Evolutionary conservation across 176 grass and related monocot genomes (phyloP).

Genomic region (Areca catechu): DNA sequence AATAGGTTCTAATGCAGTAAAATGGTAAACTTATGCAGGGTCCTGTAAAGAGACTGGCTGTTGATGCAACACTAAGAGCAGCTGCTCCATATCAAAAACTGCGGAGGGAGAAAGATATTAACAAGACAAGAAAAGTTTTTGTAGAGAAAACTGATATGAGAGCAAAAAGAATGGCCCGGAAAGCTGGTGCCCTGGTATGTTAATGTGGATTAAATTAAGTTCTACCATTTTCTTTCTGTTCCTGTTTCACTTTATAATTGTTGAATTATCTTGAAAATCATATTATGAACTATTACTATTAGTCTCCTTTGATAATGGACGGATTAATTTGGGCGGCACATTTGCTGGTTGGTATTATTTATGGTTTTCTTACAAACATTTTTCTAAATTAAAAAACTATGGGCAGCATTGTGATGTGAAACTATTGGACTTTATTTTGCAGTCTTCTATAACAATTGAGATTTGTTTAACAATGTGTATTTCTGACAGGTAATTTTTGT

Average conservation of each 20-base stretch:
- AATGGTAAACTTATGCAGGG: constrained; percentile 45
- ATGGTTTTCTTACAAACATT: no score
- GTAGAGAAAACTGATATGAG: constrained; percentile 97
- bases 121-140: constrained; percentile 86
- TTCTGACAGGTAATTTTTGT: constrained; percentile 84
- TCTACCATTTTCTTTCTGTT: neutral
- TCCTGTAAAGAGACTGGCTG: constrained; percentile 85
- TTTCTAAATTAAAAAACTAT: no score
- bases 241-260: neutral
- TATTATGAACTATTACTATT: neutral
- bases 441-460: no score
- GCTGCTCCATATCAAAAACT: constrained; percentile 98
- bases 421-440: no score
- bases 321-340: no score
- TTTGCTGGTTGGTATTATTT: no score
- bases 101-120: constrained; percentile 48
- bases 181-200: constrained; percentile 93
- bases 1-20: constrained; percentile 7
- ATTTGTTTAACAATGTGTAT: neutral
- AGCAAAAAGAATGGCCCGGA: constrained; percentile 99
- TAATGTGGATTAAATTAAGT: neutral
- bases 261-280: neutral
- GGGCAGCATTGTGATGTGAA: no score
- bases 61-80: constrained; percentile 96
- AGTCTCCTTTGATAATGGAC: neutral